Evolutionary conservation across 2,329 filamentous ascomycete species (phyloP).

Genomic region (Curvularia spicifera): DNA sequence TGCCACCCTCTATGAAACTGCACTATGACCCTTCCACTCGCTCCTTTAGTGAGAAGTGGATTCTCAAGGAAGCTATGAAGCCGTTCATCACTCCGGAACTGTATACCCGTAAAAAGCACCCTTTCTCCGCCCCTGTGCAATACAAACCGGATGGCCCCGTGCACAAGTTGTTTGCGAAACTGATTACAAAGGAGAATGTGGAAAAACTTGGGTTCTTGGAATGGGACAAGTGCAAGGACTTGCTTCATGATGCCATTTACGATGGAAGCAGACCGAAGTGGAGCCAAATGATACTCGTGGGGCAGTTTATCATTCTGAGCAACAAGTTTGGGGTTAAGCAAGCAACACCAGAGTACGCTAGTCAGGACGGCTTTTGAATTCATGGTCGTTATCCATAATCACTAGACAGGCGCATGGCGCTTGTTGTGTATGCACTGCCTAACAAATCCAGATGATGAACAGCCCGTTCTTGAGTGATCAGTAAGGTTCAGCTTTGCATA

Average conservation of each 20-base stretch:
- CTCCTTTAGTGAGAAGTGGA: conserved; percentile 56
- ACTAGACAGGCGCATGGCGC: not conserved
- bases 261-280: conserved; percentile 21
- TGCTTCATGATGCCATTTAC: conserved; percentile 21
- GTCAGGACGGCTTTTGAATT: not conserved
- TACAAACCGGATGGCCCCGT: conserved; percentile 55
- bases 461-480: not conserved
- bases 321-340: conserved; percentile 21
- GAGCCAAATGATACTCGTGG: conserved; percentile 27
- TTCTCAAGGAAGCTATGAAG: conserved; percentile 58
- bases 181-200: conserved; percentile 40
- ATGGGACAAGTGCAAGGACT: conserved; percentile 20
- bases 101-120: conserved; percentile 58
- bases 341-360: conserved; percentile 12
- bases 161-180: conserved; percentile 41
- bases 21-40: conserved; percentile 32
- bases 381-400: not conserved
- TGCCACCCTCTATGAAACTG: conserved; percentile 50
- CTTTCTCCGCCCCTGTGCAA: conserved; percentile 56
- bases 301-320: conserved; percentile 25
- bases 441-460: not conserved
- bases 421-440: not conserved
- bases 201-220: conserved; percentile 34
- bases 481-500: not conserved
- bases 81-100: conserved; percentile 61